Evolutionary conservation across 164 flowering plant genomes (phyloP).

Genomic region (Amborella trichopoda): DNA sequence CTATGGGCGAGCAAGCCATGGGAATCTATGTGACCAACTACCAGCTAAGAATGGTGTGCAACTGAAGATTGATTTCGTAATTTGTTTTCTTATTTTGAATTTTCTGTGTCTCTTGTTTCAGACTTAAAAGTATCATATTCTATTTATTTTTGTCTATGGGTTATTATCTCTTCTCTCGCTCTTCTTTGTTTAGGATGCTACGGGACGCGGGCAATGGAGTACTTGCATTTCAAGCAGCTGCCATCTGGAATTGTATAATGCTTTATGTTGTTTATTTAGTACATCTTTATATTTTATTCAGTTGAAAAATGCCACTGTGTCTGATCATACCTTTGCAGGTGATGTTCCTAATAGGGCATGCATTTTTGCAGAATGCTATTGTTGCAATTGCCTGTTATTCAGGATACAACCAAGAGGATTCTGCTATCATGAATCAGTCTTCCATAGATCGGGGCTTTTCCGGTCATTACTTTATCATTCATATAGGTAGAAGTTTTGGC

Average conservation of each 20-base stretch:
- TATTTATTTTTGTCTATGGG: neutral
- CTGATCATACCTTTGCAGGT: neutral
- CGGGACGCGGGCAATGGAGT: constrained; percentile 99
- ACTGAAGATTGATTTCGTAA: too few relatives aligned
- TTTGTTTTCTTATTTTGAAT: neutral
- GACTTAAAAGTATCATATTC: neutral
- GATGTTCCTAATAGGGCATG: too few relatives aligned
- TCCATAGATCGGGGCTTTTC: constrained; percentile 94
- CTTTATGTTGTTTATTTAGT: constrained; percentile 1
- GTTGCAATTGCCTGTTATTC: constrained; percentile 97
- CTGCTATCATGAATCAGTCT: constrained; percentile 98
- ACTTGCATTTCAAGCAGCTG: constrained; percentile 91
- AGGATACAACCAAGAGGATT: constrained; percentile 97
- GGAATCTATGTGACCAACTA: constrained; percentile 99
- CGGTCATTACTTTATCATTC: constrained; percentile 88
- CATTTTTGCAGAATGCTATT: constrained; percentile 66
- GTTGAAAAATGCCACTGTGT: neutral
- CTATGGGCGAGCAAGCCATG: constrained; percentile 99
- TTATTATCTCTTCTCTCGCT: neutral
- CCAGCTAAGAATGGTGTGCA: constrained; percentile 82
- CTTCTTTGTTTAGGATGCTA: constrained; percentile 55
- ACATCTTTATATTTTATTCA: neutral
- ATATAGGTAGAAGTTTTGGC: constrained; percentile 37
- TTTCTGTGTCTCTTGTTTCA: neutral
- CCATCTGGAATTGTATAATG: constrained; percentile 95